A percentile compares a stretch with the other conserved stretches of the same genome.
Evolutionary conservation across 2,329 filamentous ascomycete genomes (phyloP).

Genomic region (Pseudocercospora macadamiae): DNA sequence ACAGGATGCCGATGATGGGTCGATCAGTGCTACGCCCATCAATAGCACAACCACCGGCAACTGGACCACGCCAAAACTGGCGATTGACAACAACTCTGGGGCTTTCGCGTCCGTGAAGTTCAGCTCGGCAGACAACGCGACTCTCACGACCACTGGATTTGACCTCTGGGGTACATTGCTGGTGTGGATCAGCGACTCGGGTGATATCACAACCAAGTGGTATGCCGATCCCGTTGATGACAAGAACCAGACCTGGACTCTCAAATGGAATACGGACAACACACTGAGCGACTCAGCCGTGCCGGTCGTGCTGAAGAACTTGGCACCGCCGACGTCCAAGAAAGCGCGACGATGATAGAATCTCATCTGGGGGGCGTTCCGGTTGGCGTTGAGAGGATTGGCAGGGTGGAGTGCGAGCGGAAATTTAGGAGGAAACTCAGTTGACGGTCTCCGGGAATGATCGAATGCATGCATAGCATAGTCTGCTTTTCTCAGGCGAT

Average conservation of each 20-base stretch:
- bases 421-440: background rate
- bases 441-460: slow-evolving; percentile 20
- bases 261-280: slow-evolving; percentile 30
- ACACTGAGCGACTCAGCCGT: slow-evolving; percentile 12
- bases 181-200: slow-evolving; percentile 22
- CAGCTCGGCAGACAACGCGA: slow-evolving; percentile 17
- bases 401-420: background rate
- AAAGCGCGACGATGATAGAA: background rate
- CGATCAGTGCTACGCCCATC: slow-evolving; percentile 14
- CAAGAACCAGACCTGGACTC: slow-evolving; percentile 14
- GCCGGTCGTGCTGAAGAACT: slow-evolving; percentile 25
- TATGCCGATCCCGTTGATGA: slow-evolving; percentile 21
- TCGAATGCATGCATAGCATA: slow-evolving; percentile 73
- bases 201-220: slow-evolving; percentile 21
- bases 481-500: slow-evolving; percentile 37
- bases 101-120: slow-evolving; percentile 22
- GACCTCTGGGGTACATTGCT: slow-evolving; percentile 22
- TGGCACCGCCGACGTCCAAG: background rate
- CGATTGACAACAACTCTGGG: slow-evolving; percentile 20
- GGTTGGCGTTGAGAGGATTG: too few relatives aligned
- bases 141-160: slow-evolving; percentile 25
- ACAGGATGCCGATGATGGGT: slow-evolving; percentile 12
- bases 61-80: slow-evolving; percentile 25
- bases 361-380: too few relatives aligned
- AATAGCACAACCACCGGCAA: slow-evolving; percentile 16